Conservation (phyloP, 225 moss, liverwort and hornwort species). For the Antitrichia curtipendula region DNA sequence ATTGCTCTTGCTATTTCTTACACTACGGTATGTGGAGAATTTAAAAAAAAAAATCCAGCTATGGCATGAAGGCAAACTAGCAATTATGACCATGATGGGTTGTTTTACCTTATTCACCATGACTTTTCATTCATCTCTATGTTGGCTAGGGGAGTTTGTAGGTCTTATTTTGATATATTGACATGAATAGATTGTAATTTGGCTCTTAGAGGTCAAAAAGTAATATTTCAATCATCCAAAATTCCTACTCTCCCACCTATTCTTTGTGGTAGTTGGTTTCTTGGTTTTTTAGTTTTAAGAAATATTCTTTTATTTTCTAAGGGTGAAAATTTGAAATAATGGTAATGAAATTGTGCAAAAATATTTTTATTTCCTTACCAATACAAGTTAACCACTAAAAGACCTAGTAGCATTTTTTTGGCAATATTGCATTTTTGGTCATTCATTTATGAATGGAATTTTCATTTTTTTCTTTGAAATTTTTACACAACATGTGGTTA, state of each 20-base stretch:
- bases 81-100: too few species aligned
- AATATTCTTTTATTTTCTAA: not conserved
- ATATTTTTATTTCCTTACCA: too few species aligned
- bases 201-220: not conserved
- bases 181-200: not conserved
- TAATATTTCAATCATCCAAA: not conserved
- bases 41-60: too few species aligned
- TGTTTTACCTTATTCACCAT: too few species aligned
- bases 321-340: not conserved
- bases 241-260: too few species aligned
- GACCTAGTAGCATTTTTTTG: not conserved
- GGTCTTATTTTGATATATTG: not conserved
- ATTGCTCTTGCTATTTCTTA: too few species aligned
- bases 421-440: not conserved
- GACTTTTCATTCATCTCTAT: not conserved
- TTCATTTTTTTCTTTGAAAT: too few species aligned
- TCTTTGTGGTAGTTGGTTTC: too few species aligned
- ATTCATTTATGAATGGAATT: too few species aligned
- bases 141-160: not conserved
- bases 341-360: not conserved
- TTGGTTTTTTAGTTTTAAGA: not conserved
- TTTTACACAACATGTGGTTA: too few species aligned
- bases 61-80: too few species aligned
- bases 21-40: too few species aligned
- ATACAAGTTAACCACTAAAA: not conserved